Conservation (phyloP, 192 early-diverging fungal genomes). For the Coemansia sp. region DNA sequence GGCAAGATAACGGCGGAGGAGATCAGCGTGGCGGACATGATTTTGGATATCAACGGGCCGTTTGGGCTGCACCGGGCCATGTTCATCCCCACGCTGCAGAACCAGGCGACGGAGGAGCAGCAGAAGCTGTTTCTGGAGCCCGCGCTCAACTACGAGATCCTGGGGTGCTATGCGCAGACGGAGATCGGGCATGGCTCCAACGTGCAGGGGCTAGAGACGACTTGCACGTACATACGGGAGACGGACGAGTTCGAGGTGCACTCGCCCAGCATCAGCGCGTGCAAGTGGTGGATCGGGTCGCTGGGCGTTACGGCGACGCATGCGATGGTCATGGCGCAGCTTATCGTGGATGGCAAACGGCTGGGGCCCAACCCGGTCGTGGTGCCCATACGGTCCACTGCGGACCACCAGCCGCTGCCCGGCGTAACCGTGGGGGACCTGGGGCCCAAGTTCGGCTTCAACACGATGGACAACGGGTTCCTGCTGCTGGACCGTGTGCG, state of each 20-base stretch:
- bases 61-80: conserved; percentile 74
- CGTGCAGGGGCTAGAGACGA: conserved; percentile 88
- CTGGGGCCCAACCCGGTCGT: conserved; percentile 76
- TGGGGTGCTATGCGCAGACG: conserved; percentile 85
- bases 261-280: conserved; percentile 68
- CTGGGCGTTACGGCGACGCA: conserved; percentile 77
- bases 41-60: conserved; percentile 46
- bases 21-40: conserved; percentile 58
- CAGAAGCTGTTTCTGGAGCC: conserved; percentile 71
- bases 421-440: conserved; percentile 86
- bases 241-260: conserved; percentile 87
- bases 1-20: conserved; percentile 31
- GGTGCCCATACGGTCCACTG: conserved; percentile 74
- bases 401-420: conserved; percentile 67
- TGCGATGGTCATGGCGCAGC: conserved; percentile 81
- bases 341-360: conserved; percentile 72
- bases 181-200: conserved; percentile 71
- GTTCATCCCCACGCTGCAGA: conserved; percentile 79
- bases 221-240: conserved; percentile 76
- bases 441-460: conserved; percentile 87
- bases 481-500: conserved; percentile 78
- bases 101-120: conserved; percentile 76
- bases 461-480: conserved; percentile 83
- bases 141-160: conserved; percentile 70
- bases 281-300: conserved; percentile 89